phyloP scores from a whole-genome alignment of 257 asterid species.

The Solanum chmielewskii region DNA sequence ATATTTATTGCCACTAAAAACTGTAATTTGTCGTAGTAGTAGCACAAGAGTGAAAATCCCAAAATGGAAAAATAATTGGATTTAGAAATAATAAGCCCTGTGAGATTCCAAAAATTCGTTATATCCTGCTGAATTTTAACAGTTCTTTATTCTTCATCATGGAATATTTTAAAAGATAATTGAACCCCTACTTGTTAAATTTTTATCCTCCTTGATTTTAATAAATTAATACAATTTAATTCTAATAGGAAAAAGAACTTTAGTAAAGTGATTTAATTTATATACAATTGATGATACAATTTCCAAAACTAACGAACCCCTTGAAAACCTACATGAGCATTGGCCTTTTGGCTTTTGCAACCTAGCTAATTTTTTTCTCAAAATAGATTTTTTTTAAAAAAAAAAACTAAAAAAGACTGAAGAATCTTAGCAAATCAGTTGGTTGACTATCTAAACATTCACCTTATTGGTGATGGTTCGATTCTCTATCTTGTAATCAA shows the following conservation, averaged over 20 bases:
- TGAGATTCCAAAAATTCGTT: neutral
- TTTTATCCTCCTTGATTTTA: neutral
- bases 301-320: neutral
- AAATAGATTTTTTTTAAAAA: neutral
- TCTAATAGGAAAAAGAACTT: neutral
- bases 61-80: neutral
- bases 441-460: neutral
- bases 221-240: neutral
- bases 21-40: too few species aligned
- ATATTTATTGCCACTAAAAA: too few species aligned
- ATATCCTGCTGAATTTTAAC: neutral
- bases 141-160: neutral
- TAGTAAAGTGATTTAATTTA: neutral
- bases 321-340: neutral
- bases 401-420: accelerated
- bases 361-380: neutral
- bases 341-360: neutral
- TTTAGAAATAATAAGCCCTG: neutral
- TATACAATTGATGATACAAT: neutral
- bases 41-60: neutral
- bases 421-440: neutral
- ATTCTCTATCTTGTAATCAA: neutral
- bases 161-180: neutral
- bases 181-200: neutral
- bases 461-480: neutral